These are phyloP conservation scores for Madurella mycetomatis DNA, from an alignment of 2,329 filamentous ascomycete species.

Conservation along the genomic window DNA sequence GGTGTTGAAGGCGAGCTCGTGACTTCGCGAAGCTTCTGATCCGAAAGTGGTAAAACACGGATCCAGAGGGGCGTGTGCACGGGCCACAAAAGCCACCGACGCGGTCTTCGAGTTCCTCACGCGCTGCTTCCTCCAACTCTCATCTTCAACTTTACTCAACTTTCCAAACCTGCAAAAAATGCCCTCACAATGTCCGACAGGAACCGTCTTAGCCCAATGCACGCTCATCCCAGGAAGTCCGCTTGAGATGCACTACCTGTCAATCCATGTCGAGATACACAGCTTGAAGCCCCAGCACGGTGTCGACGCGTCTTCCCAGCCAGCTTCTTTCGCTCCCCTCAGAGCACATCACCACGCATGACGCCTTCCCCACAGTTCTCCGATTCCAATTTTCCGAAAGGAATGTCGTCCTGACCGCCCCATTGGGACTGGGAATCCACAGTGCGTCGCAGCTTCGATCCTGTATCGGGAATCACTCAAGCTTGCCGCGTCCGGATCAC, in stretches of 20 bases:
- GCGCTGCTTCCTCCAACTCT: slow-evolving; percentile 6
- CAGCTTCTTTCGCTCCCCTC: slow-evolving; percentile 46
- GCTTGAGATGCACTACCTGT: slow-evolving; percentile 29
- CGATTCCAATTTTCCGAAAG: slow-evolving; percentile 66
- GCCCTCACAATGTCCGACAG: slow-evolving; percentile 26
- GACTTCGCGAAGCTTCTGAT: slow-evolving; percentile 12
- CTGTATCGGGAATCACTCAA: slow-evolving; percentile 53
- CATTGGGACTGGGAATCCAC: slow-evolving; percentile 34
- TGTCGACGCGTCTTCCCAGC: slow-evolving; percentile 20
- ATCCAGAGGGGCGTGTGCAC: background rate
- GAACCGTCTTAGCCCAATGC: slow-evolving; percentile 13
- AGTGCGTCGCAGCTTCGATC: slow-evolving; percentile 56
- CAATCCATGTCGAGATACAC: slow-evolving; percentile 33
- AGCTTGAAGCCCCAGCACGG: slow-evolving; percentile 19
- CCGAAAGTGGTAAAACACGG: slow-evolving; percentile 1
- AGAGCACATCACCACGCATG: slow-evolving; percentile 50
- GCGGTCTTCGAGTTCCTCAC: slow-evolving; percentile 6
- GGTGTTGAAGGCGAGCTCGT: background rate
- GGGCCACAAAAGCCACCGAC: background rate
- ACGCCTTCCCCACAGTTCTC: slow-evolving; percentile 77
- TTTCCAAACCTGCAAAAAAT: slow-evolving; percentile 11
- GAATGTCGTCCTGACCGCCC: slow-evolving; percentile 54
- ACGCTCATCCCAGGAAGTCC: slow-evolving; percentile 23
- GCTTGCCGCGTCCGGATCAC: slow-evolving; percentile 44
- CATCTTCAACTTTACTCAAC: background rate